Evolutionary conservation across 169 alveolate species (phyloP), one percentile per base, ranked within the genome.

Genomic region (Eimeria falciformis): DNA sequence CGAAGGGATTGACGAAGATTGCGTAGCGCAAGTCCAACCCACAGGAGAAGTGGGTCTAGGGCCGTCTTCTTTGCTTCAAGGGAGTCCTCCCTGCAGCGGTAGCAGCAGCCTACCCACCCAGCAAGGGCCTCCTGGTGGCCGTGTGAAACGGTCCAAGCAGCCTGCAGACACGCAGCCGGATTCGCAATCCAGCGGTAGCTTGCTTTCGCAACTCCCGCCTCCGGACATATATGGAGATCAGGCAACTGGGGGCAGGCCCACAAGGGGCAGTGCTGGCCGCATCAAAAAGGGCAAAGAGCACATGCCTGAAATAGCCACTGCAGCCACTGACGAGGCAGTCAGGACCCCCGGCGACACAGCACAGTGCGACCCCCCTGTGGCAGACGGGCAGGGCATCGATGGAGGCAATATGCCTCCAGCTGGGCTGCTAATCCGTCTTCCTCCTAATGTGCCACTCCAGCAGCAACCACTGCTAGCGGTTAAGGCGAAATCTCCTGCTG

Each of bases 81-180:
- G 7, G 7, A 11, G n/a, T 50, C 7, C 62, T 7, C 7, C n/a
- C 62, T 50, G n/a, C 62, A 11, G 62, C 14, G 62, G 62, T 50
- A 11, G n/a, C 62, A 50, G 62, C 62, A 50, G n/a, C 7, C n/a
- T 50, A 50, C 14, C 62, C 7, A 50, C 62, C 62, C 62, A 50
- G 62, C 62, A 50, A 50, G 62, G 62, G 62, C 62, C 14, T 50
- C 62, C 62, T 50, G 62, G 62, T 50, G 62, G 62, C 62, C 62
- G 62, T 50, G 62, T 14, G 62, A 50, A 50, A 14, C 62, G 62
- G n/a, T 50, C 14, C 62, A 50, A 50, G 62, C 62, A 50, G 62
- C 62, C 62, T 50, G n/a, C 62, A 7, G 14, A 50, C 14, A 50
- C 62, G 62, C 62, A 11, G n/a, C 62, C 62, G n/a, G 62, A 7